Base-by-base conservation (phyloP, 805 yeast genomes). In the Blastobotrys parvus region DNA sequence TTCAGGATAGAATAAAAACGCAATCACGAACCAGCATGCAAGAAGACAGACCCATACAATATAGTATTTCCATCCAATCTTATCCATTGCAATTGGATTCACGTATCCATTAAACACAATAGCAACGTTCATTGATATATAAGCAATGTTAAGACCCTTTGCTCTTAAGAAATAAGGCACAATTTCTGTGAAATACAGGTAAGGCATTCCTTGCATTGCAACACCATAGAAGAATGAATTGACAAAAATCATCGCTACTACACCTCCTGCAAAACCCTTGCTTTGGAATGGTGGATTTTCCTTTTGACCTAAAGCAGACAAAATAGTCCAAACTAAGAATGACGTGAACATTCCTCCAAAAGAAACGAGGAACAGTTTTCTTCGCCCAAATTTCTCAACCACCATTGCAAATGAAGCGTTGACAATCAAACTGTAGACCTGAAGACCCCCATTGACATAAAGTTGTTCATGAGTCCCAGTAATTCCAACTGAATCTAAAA, bases 401-500 rank as follows among this genome's bases (percentile, higher is more conserved):
- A 36, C 21, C 4, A 18, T 33, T 36, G 41, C 33, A 13, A 7
- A 15, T 8, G 36, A 7, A 19, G 23, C n/a, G 4, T 34, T 21
- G 10, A 27, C 29, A 11, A 27, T 15, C 15, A 37, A 27, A n/a
- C 41, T 40, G 25, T 20, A 43, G 10, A 38, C 41, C 11, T 39
- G 23, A 10, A 39, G 15, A 33, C 47, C 45, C 15, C 30, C 23
- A 22, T 47, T 47, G 27, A 47, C 42, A 18, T 16, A 36, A 5
- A 47, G 35, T 35, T 41, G 46, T 2, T 35, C 33, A 18, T 21
- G 3, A 17, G 44, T 19, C n/a, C 17, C 35, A n/a, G 73, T 72
- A 51, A 75, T 71, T 45, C 81, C 80, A 55, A 75, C 72, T 19
- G 75, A 69, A 46, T 62, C 55, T 47, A 76, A 64, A n/a, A 77